These are phyloP conservation scores for Ogataea siamensis DNA, from an alignment of 805 yeast genomes.

Conservation along the genomic window DNA sequence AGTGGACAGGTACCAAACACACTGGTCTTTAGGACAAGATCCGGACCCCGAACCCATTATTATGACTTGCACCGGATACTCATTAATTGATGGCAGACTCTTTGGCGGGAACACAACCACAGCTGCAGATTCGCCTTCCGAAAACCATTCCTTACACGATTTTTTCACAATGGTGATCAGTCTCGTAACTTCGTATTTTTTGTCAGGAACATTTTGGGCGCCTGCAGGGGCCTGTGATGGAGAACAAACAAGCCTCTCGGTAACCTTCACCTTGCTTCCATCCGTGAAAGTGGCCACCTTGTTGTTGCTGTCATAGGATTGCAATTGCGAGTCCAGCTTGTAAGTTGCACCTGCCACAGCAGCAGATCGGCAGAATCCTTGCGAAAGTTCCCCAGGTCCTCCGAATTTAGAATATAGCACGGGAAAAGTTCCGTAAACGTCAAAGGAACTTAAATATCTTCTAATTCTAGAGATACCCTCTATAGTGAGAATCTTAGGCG, in stretches of 20 bases:
- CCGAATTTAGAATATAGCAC: slow-evolving; percentile 90
- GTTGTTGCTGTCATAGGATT: slow-evolving; percentile 60
- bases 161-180: slow-evolving; percentile 80
- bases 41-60: slow-evolving; percentile 88
- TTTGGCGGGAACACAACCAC: slow-evolving; percentile 91
- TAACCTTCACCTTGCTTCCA: slow-evolving; percentile 69
- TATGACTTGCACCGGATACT: slow-evolving; percentile 76
- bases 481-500: slow-evolving; percentile 59
- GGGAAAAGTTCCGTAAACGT: slow-evolving; percentile 93
- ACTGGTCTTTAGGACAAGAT: slow-evolving; percentile 80
- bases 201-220: slow-evolving; percentile 41
- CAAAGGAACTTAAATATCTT: slow-evolving; percentile 79
- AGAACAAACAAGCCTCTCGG: slow-evolving; percentile 75
- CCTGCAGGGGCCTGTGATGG: slow-evolving; percentile 61
- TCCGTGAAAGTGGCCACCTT: slow-evolving; percentile 73
- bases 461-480: slow-evolving; percentile 79
- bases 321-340: slow-evolving; percentile 68
- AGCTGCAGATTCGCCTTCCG: slow-evolving; percentile 78
- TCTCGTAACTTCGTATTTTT: slow-evolving; percentile 62
- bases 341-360: slow-evolving; percentile 98
- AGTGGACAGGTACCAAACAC: slow-evolving; percentile 87
- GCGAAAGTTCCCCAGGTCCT: slow-evolving; percentile 93
- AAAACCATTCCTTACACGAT: slow-evolving; percentile 90
- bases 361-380: slow-evolving; percentile 95
- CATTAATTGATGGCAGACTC: slow-evolving; percentile 64